These are phyloP conservation scores for Cyclotella cryptica DNA, from an alignment of 108 stramenopile genomes.

Conservation along the genomic window DNA sequence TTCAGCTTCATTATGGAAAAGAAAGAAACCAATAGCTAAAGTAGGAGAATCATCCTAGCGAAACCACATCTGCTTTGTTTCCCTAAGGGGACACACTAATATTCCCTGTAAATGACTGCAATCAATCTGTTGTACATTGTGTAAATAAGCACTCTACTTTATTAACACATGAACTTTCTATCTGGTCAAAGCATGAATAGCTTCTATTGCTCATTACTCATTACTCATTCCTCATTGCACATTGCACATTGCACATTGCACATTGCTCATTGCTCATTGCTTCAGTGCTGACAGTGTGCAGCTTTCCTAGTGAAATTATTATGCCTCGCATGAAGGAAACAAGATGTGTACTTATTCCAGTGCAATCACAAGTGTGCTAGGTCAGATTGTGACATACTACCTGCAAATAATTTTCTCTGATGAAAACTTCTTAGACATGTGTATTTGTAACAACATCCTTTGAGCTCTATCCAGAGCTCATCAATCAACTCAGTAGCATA, in stretches of 20 bases:
- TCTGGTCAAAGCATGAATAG: slow-evolving; percentile 43
- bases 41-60: slow-evolving; percentile 28
- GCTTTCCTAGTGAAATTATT: slow-evolving; percentile 29
- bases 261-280: too few species aligned
- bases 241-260: too few species aligned
- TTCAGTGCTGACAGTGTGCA: slow-evolving; percentile 25
- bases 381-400: not conserved
- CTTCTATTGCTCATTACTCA: slow-evolving; percentile 27
- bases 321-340: slow-evolving; percentile 19
- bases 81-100: slow-evolving; percentile 44
- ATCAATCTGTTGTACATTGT: slow-evolving; percentile 18
- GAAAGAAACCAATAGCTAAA: slow-evolving; percentile 44
- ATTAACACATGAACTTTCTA: slow-evolving; percentile 46
- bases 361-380: slow-evolving; percentile 18
- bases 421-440: slow-evolving; percentile 31
- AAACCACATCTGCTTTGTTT: slow-evolving; percentile 48
- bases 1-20: slow-evolving; percentile 6
- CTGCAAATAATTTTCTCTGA: not conserved
- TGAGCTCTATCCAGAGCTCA: slow-evolving; percentile 32
- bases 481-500: slow-evolving; percentile 43
- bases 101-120: slow-evolving; percentile 3
- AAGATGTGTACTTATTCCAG: slow-evolving; percentile 40
- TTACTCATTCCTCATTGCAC: too few species aligned
- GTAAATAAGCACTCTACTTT: slow-evolving; percentile 35
- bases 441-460: slow-evolving; percentile 22